These are phyloP conservation scores for Celoporthe dispersa DNA, from an alignment of 2,329 filamentous ascomycete species.

Conservation along the genomic window DNA sequence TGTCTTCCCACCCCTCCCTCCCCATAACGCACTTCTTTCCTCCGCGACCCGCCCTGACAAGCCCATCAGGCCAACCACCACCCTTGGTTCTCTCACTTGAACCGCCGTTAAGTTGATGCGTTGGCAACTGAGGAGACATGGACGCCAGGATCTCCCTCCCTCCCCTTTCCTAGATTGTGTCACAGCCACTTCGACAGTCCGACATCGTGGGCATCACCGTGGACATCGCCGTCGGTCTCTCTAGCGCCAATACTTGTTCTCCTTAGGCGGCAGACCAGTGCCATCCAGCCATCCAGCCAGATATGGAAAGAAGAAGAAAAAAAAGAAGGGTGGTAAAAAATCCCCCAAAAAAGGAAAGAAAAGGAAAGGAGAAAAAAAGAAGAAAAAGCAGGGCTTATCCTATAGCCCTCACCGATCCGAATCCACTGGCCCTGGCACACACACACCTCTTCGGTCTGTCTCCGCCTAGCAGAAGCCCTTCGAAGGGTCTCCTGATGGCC, in stretches of 20 bases:
- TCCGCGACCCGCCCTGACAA: conserved; percentile 2
- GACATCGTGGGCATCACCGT: conserved; percentile 15
- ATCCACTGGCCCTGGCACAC: conserved; percentile 4
- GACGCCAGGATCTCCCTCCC: conserved; percentile 14
- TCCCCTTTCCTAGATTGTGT: background rate
- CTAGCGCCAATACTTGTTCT: background rate
- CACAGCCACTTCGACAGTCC: background rate
- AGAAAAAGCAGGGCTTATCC: background rate
- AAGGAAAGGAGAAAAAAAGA: background rate
- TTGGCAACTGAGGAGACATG: conserved; percentile 14
- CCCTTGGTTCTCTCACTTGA: background rate
- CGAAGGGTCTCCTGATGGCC: background rate
- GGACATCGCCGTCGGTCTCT: conserved; percentile 12
- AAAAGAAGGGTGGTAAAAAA: too few relatives aligned
- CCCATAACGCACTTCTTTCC: background rate
- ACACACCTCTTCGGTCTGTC: conserved; percentile 1
- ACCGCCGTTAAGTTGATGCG: conserved; percentile 11
- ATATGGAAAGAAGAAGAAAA: too few relatives aligned
- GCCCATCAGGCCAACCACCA: conserved; percentile 1
- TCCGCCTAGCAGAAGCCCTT: background rate
- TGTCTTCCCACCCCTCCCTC: background rate
- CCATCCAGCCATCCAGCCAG: background rate
- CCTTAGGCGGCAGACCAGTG: background rate
- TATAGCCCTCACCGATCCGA: conserved; percentile 1
- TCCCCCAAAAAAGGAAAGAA: too few relatives aligned